Percentiles rank a stretch among this genome's conserved stretches.
phyloP scores from a whole-genome alignment of 2,329 filamentous ascomycete genomes.

The Clathrospora elynae region DNA sequence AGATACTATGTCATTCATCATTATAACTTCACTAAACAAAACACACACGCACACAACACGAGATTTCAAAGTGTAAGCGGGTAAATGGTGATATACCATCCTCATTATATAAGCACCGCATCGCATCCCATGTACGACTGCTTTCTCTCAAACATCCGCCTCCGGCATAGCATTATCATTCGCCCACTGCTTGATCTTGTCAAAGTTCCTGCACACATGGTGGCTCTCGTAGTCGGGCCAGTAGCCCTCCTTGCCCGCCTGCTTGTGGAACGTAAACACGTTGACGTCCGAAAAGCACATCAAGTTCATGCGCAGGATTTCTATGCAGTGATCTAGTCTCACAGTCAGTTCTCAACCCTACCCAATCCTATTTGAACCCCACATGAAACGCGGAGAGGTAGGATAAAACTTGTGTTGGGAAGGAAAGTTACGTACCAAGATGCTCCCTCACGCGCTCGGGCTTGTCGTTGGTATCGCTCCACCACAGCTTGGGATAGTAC shows the following conservation, averaged over 20 bases:
- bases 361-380: too few relatives aligned
- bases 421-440: conserved; percentile 24
- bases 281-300: conserved; percentile 46
- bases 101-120: too few relatives aligned
- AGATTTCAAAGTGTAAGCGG: too few relatives aligned
- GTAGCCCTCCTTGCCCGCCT: conserved; percentile 28
- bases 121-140: too few relatives aligned
- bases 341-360: neutral
- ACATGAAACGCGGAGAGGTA: neutral
- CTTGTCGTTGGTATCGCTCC: conserved; percentile 36
- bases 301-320: conserved; percentile 45
- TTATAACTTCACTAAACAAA: too few relatives aligned
- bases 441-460: conserved; percentile 37
- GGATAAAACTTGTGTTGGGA: neutral
- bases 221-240: conserved; percentile 42
- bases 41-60: too few relatives aligned
- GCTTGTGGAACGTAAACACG: conserved; percentile 42
- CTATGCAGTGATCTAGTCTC: conserved; percentile 42
- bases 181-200: conserved; percentile 42
- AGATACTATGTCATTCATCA: too few relatives aligned
- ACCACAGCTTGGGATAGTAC: conserved; percentile 36
- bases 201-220: conserved; percentile 44
- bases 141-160: conserved; percentile 27
- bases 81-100: too few relatives aligned
- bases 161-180: conserved; percentile 41